Conservation (phyloP, 106 monocot genomes). For the Agapanthus africanus region DNA sequence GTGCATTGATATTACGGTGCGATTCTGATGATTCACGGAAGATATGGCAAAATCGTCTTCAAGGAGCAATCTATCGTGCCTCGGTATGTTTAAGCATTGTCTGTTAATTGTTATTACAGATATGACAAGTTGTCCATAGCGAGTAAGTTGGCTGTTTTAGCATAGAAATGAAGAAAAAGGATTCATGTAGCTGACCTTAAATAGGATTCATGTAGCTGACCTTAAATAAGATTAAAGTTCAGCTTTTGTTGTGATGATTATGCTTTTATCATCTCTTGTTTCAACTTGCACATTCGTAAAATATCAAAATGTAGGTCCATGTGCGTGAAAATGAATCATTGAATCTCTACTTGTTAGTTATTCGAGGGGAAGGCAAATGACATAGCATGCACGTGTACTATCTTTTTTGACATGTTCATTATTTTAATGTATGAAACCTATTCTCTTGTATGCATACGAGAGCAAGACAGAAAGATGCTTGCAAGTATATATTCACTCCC, state of each 20-base stretch:
- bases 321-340: not conserved
- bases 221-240: not conserved
- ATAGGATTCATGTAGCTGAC: not conserved
- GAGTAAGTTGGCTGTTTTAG: not conserved
- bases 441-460: too few species aligned
- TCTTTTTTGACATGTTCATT: too few species aligned
- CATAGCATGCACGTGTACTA: too few species aligned
- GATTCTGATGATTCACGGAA: conserved; percentile 55
- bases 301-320: not conserved
- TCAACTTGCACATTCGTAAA: not conserved
- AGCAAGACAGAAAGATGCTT: too few species aligned
- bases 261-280: not conserved
- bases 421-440: too few species aligned
- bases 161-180: too few species aligned
- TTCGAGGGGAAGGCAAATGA: not conserved
- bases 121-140: not conserved
- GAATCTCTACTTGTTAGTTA: not conserved
- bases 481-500: too few species aligned
- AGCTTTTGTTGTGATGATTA: not conserved
- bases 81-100: too few species aligned
- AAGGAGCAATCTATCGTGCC: conserved; percentile 92
- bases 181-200: too few species aligned
- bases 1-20: conserved; percentile 62
- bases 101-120: too few species aligned
- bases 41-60: conserved; percentile 78